Evolutionary conservation across 208 protist species (phyloP), one percentile per base, ranked within the genome.

Genomic region (Wallacemonas sp.): DNA sequence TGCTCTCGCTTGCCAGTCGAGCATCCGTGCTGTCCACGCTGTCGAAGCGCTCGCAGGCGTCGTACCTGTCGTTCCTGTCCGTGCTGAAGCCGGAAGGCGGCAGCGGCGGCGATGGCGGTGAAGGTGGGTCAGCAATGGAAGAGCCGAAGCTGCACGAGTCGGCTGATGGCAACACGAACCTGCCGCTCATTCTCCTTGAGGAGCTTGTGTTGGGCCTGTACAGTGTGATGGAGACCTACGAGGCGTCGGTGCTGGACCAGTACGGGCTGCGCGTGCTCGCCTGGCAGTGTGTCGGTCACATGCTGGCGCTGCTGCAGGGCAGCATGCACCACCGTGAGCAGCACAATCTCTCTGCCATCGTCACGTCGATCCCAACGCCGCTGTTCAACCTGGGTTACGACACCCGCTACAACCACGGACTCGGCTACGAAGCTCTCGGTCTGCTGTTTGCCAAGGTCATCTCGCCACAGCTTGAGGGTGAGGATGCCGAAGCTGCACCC

Each of bases 151-250:
- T 80, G 27, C 86, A 95, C 73, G 84, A 95, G 60, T 92, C 86
- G 1, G 85, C 78, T 41, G 91, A 96, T 67, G 84, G 82, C 39
- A 96, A 96, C 71, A 93, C 88, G 12, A 94, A 94, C 62, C 70
- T 96, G 55, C 88, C 91, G 12, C 72, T 96, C 9, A 94, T 96
- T 57, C 74, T 96, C 16, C 70, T 96, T 19, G 91, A 96, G 74
- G 80, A 94, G 69, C 70, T 92, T 11, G 76, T 75, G 14, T 66
- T 96, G 21, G 81, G 63, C 2, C 58, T 96, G 17, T 68, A 93
- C 55, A 54, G 72, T 26, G 90, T 93, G 57, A 73, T 91, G 44
- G 64, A 80, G 47, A 57, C 43, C 29, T 65, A 70, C 55, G 74
- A 79, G 2, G 70, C 55, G 39, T 38, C 34, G 30, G 21, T 83